Evolutionary conservation across 2,329 filamentous ascomycete genomes (phyloP).

Genomic region (Penicillium oxalicum): DNA sequence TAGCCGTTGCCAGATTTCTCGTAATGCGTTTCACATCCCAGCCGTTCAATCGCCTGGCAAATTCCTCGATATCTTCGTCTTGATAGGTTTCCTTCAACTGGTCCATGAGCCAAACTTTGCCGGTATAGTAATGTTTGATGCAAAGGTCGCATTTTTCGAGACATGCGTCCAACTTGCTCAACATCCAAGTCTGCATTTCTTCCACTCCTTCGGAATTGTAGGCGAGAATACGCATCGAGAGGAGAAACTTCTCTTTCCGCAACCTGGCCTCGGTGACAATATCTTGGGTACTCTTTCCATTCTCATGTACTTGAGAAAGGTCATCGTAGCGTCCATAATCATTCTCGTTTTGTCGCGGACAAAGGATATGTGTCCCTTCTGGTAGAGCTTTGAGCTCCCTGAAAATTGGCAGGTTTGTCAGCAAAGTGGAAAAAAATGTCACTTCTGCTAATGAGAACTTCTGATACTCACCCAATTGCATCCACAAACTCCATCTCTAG

Average conservation of each 20-base stretch:
- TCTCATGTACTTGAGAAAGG: conserved; percentile 45
- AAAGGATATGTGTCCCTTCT: conserved; percentile 58
- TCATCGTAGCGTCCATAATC: conserved; percentile 62
- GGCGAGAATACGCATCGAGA: conserved; percentile 63
- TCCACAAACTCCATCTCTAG: conserved; percentile 38
- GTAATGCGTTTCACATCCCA: conserved; percentile 59
- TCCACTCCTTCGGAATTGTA: conserved; percentile 57
- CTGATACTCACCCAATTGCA: conserved; percentile 34
- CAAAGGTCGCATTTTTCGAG: conserved; percentile 64
- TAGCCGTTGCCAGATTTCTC: conserved; percentile 53
- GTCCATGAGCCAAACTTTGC: conserved; percentile 57
- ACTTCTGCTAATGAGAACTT: not conserved
- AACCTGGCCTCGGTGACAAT: conserved; percentile 51
- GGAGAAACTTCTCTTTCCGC: conserved; percentile 59
- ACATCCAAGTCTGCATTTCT: conserved; percentile 56
- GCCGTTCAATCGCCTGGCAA: conserved; percentile 53
- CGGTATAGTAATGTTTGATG: conserved; percentile 67
- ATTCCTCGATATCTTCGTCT: conserved; percentile 43
- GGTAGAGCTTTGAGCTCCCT: conserved; percentile 43
- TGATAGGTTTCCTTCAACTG: conserved; percentile 55
- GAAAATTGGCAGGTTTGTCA: conserved; percentile 8
- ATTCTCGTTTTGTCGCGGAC: conserved; percentile 57
- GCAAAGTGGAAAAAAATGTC: not conserved
- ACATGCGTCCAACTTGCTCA: conserved; percentile 50
- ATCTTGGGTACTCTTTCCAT: conserved; percentile 28